phyloP scores from a whole-genome alignment of 2,329 filamentous ascomycete genomes.

The Daldinia sp. region DNA sequence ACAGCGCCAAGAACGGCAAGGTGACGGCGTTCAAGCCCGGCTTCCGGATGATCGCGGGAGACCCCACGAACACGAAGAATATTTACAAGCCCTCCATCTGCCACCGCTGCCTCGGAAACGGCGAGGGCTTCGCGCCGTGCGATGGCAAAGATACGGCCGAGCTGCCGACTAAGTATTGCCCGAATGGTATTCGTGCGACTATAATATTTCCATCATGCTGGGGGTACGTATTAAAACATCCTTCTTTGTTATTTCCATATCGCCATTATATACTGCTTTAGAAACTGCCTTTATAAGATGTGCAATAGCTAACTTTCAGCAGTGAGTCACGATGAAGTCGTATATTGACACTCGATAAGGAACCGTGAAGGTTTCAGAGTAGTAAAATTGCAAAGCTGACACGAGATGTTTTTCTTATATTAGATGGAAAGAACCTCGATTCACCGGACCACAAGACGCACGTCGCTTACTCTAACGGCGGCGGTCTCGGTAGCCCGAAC shows the following conservation, averaged over 20 bases:
- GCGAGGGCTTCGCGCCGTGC: conserved; percentile 43
- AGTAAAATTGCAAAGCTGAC: too few relatives aligned
- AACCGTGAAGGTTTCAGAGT: too few relatives aligned
- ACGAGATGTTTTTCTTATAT: too few relatives aligned
- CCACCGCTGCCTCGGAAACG: conserved; percentile 38
- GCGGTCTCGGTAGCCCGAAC: conserved; percentile 36
- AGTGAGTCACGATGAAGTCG: too few relatives aligned
- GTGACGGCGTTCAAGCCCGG: conserved; percentile 59
- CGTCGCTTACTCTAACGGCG: conserved; percentile 41
- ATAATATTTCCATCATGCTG: conserved; percentile 45
- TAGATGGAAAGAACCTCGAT: conserved; percentile 41
- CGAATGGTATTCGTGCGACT: conserved; percentile 39
- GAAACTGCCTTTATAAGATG: too few relatives aligned
- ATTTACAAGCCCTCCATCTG: conserved; percentile 51
- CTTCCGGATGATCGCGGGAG: conserved; percentile 60
- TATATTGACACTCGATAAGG: too few relatives aligned
- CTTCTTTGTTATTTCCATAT: too few relatives aligned
- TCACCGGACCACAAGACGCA: conserved; percentile 43
- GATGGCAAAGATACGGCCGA: conserved; percentile 49
- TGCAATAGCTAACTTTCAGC: too few relatives aligned
- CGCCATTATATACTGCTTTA: too few relatives aligned
- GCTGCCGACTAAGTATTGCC: conserved; percentile 39
- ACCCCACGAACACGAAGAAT: conserved; percentile 54
- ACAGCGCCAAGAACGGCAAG: conserved; percentile 50
- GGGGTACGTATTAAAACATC: conserved; percentile 20